Evolutionary conservation across 2,329 filamentous ascomycete genomes (phyloP).

Genomic region (Xylariaceae sp.): DNA sequence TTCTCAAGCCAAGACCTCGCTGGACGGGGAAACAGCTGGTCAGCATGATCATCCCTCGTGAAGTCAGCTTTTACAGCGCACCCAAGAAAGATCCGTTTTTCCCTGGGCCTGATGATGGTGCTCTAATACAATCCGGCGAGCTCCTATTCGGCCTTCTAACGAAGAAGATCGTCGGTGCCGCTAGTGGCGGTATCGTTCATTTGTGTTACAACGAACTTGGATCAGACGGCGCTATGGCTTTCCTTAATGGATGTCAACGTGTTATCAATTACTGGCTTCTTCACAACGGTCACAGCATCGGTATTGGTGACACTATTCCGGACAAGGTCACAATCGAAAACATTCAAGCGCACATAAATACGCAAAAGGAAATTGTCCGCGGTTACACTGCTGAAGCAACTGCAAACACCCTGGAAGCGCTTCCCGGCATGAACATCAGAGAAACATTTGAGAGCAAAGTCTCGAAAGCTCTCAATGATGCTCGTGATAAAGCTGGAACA

Average conservation of each 20-base stretch:
- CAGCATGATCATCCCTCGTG: slow-evolving; percentile 83
- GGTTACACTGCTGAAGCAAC: slow-evolving; percentile 72
- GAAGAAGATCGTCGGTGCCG: slow-evolving; percentile 92
- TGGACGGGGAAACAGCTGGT: slow-evolving; percentile 99
- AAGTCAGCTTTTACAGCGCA: slow-evolving; percentile 69
- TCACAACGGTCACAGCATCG: slow-evolving; percentile 94
- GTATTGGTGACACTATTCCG: slow-evolving; percentile 96
- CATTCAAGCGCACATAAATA: slow-evolving; percentile 75
- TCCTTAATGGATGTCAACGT: slow-evolving; percentile 92
- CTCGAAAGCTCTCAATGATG: slow-evolving; percentile 86
- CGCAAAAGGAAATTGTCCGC: slow-evolving; percentile 76
- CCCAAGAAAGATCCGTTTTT: background rate
- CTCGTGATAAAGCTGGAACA: slow-evolving; percentile 93
- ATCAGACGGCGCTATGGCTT: slow-evolving; percentile 76
- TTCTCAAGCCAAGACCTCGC: slow-evolving; percentile 81
- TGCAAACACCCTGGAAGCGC: slow-evolving; percentile 79
- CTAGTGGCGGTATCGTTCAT: slow-evolving; percentile 85
- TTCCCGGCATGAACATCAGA: slow-evolving; percentile 97
- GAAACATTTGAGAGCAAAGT: slow-evolving; percentile 98
- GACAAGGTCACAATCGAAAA: slow-evolving; percentile 77
- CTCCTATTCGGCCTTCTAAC: slow-evolving; percentile 84
- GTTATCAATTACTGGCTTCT: slow-evolving; percentile 97
- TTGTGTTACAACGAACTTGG: slow-evolving; percentile 95
- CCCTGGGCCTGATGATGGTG: slow-evolving; percentile 55
- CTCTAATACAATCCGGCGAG: slow-evolving; percentile 81